Evolutionary conservation across 176 grass and related monocot genomes (phyloP), one percentile per base, ranked within the genome.

Genomic region (Oropetium thomaeum): DNA sequence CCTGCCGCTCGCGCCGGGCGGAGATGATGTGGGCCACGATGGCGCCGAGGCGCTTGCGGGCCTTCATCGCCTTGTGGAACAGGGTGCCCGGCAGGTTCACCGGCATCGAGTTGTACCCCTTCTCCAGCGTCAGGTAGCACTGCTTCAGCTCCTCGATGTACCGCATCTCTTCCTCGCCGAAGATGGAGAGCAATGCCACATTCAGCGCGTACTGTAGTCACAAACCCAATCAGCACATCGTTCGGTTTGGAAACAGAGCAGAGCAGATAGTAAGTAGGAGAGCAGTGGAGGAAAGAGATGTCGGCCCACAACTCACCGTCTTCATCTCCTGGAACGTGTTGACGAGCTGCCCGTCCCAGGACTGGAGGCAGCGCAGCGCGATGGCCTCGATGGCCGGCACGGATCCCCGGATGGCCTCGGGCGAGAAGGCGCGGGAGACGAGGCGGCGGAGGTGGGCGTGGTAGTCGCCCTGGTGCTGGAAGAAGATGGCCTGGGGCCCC

Each of bases 321-420:
- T 99, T 99, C 92, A 99, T 95, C 55, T 99, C 96, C 39, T 96
- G 92, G 84, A 99, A 99, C 39, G 96, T 99, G 65, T 99, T 99
- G 65, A 99, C 73, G 16, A 65, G 43, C 7, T 47, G 89, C 0
- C 85, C 96, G 40, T 92, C 89, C 87, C 87, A 95, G 1, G 92
- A 96, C 13, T 0, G 1, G 27, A 99, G 87, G 41, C 75, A 74
- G 42, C 79, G 85, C 28, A 83, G 57, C 20, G 96, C 92, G 47
- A 90, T 69, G 25, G 77, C 72, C 89, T 99, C 92, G 63, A 96
- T 76, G 71, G 80, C 85, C 7, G 92, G 83, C 33, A 90, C 89
- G 37, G 69, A 79, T 9, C 75, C 35, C 1, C 92, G 89, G 82
- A 95, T 99, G 76, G 96, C 72, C 33, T 92, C 92, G 17, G 96